phyloP scores from a whole-genome alignment of 2,329 filamentous ascomycete genomes.

The Tolypocladium capitatum region DNA sequence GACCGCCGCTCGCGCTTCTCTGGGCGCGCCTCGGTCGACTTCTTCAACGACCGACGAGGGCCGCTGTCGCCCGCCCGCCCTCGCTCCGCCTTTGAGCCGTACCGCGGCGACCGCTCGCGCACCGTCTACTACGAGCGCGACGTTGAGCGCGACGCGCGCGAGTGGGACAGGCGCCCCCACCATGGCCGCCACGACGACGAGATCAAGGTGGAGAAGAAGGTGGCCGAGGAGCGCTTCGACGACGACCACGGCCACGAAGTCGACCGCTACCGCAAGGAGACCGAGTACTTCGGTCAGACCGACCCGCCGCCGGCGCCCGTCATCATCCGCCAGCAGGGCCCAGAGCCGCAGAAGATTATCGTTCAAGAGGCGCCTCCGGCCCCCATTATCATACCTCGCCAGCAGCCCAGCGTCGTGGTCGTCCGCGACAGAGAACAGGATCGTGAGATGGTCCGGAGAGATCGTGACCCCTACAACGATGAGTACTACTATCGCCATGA shows the following conservation, averaged over 20 bases:
- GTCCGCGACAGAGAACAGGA: conserved; percentile 28
- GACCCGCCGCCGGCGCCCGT: conserved; percentile 37
- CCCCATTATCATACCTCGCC: conserved; percentile 35
- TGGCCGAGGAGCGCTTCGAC: conserved; percentile 32
- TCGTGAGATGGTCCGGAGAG: conserved; percentile 16
- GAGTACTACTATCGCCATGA: conserved; percentile 40
- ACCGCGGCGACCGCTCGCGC: conserved; percentile 23
- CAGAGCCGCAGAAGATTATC: conserved; percentile 46
- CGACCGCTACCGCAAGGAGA: conserved; percentile 48
- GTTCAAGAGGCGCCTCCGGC: conserved; percentile 42
- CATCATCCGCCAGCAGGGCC: conserved; percentile 41
- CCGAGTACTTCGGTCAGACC: conserved; percentile 45
- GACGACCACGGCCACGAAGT: conserved; percentile 34
- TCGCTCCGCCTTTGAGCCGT: conserved; percentile 34
- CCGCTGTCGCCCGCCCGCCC: conserved; percentile 31
- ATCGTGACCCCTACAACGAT: conserved; percentile 27
- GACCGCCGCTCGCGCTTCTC: conserved; percentile 31
- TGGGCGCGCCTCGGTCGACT: conserved; percentile 26
- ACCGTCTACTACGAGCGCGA: conserved; percentile 32
- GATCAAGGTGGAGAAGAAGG: conserved; percentile 39
- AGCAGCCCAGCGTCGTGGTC: conserved; percentile 31
- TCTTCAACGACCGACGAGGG: conserved; percentile 28
- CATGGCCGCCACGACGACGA: conserved; percentile 35
- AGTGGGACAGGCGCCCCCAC: conserved; percentile 29
- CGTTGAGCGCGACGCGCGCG: conserved; percentile 23